A percentile compares a stretch with the other conserved stretches of the same genome.
These are phyloP conservation scores for Daldinia bambusicola DNA, from an alignment of 495 filamentous ascomycete genomes.

Conservation along the genomic window DNA sequence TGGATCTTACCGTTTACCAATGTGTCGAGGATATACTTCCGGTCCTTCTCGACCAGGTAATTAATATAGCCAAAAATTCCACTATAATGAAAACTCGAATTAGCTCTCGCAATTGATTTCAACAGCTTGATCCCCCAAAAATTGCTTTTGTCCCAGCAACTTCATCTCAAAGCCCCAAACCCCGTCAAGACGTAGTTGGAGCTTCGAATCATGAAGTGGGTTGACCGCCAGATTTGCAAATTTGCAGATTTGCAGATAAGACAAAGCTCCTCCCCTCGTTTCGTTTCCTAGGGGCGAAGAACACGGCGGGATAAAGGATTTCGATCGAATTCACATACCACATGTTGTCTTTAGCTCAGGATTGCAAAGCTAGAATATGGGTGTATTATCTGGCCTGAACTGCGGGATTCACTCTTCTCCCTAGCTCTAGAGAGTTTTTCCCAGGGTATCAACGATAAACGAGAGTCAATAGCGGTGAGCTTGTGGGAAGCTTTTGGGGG, in stretches of 20 bases:
- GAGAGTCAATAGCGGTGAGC: conserved; percentile 44
- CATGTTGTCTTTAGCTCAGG: conserved; percentile 37
- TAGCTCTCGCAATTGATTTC: conserved; percentile 35
- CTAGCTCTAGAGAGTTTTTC: conserved; percentile 7
- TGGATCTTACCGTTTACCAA: conserved; percentile 86
- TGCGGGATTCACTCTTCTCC: conserved; percentile 15
- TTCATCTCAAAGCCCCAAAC: not conserved
- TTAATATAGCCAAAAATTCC: conserved; percentile 99
- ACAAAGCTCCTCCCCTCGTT: conserved; percentile 9
- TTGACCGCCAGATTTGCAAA: conserved; percentile 3
- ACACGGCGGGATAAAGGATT: conserved; percentile 10
- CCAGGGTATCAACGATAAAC: conserved; percentile 37
- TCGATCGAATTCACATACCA: conserved; percentile 37
- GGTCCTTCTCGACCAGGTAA: conserved; percentile 92
- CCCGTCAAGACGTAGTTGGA: not conserved
- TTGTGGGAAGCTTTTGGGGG: conserved; percentile 43
- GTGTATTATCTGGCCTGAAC: conserved; percentile 25
- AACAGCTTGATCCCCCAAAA: not conserved
- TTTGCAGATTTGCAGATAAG: not conserved
- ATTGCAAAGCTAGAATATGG: conserved; percentile 26
- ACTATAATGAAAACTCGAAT: conserved; percentile 61
- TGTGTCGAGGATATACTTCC: conserved; percentile 92
- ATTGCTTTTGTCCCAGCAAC: not conserved
- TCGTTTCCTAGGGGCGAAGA: not conserved
- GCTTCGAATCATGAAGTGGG: not conserved